Conservation (phyloP, 805 yeast genomes). For the Metschnikowia reukaufii region DNA sequence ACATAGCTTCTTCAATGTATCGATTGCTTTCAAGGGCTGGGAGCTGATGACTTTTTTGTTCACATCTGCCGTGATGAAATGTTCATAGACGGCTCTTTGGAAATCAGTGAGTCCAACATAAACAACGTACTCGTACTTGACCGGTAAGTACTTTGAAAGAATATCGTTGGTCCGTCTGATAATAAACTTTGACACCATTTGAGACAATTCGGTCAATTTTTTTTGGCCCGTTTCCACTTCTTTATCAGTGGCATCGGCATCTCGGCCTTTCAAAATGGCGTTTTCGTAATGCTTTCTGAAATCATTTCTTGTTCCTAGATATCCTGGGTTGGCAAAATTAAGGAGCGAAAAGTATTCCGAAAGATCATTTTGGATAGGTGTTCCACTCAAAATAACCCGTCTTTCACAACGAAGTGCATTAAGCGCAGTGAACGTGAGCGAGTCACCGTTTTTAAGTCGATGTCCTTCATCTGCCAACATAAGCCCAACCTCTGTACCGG, state of each 20-base stretch:
- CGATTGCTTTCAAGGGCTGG: constrained; percentile 89
- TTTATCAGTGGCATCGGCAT: constrained; percentile 80
- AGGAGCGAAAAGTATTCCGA: constrained; percentile 90
- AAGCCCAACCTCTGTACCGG: constrained; percentile 79
- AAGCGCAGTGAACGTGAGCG: constrained; percentile 84
- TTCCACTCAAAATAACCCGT: constrained; percentile 90
- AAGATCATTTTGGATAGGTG: constrained; percentile 94
- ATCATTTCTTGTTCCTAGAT: constrained; percentile 79
- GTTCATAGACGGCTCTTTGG: constrained; percentile 69
- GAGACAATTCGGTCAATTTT: constrained; percentile 69
- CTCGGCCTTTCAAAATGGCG: constrained; percentile 81
- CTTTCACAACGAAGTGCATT: constrained; percentile 82
- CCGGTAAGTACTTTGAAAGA: constrained; percentile 88
- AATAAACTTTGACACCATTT: constrained; percentile 81
- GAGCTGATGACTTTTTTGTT: constrained; percentile 65
- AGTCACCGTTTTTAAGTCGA: constrained; percentile 68
- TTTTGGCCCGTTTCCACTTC: constrained; percentile 69
- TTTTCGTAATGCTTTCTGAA: constrained; percentile 83
- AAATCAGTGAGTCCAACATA: constrained; percentile 81
- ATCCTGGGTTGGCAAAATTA: constrained; percentile 92
- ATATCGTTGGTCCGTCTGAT: constrained; percentile 95
- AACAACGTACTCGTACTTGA: constrained; percentile 96
- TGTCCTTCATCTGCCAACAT: constrained; percentile 54
- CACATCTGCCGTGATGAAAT: constrained; percentile 77
- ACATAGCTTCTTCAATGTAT: constrained; percentile 83